Conservation (phyloP, 805 yeast genomes). For the Vanderwaltozyma tropicalis region DNA sequence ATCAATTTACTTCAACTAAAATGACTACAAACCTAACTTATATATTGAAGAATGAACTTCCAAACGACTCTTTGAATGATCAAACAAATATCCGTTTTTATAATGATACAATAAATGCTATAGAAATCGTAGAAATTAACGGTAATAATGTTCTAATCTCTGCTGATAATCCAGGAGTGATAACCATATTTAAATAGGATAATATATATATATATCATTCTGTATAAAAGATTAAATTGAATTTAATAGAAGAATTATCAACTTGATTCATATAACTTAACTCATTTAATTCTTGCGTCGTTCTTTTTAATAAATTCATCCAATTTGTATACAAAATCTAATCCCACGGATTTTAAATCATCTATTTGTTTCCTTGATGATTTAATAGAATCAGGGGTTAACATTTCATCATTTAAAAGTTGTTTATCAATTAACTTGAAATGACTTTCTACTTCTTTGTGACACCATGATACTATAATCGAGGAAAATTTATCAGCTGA, state of each 20-base stretch:
- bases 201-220: not conserved
- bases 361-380: conserved; percentile 53
- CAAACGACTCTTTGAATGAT: no score
- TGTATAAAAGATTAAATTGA: no score
- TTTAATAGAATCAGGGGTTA: conserved; percentile 41
- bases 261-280: no score
- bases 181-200: conserved; percentile 1
- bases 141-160: not conserved
- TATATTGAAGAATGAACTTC: conserved; percentile 4
- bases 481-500: conserved; percentile 31
- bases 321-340: conserved; percentile 65
- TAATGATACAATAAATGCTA: conserved; percentile 1
- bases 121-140: not conserved
- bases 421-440: conserved; percentile 54
- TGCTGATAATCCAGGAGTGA: conserved; percentile 3
- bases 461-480: conserved; percentile 71
- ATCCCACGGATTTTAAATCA: conserved; percentile 52
- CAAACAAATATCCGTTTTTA: not conserved
- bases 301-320: conserved; percentile 30
- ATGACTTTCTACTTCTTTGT: conserved; percentile 50
- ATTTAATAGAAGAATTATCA: no score
- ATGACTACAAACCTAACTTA: conserved; percentile 16
- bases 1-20: conserved; percentile 7
- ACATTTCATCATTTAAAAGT: conserved; percentile 49
- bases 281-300: not conserved